Evolutionary conservation across 495 filamentous ascomycete species (phyloP), one percentile per base, ranked within the genome.

Genomic region (Viridothelium virens): DNA sequence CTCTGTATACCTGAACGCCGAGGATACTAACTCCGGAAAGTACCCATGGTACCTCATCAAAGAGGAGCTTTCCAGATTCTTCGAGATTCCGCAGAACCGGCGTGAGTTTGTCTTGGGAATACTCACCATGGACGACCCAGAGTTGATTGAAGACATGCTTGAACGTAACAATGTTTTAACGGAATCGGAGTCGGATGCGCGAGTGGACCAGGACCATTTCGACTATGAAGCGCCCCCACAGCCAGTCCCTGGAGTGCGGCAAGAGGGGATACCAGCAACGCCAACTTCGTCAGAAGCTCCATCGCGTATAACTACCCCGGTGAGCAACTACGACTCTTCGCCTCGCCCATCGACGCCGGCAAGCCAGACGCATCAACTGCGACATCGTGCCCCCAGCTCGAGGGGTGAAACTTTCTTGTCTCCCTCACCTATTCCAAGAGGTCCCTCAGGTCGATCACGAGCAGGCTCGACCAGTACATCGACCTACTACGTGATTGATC

Each of bases 81-180:
- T 61, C 33, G 48, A 61, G 33, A 61, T 66, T n/a, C 25, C 41
- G 16, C 4, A 50, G 16, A 18, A 11, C 16, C 5, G 34, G 14
- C 31, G 38, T 33, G 14, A 41, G 6, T 34, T 66, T 18, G 18
- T 48, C 2, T 12, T 66, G 16, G 31, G n/a, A 18, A 66, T 66
- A 4, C 50, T 66, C 6, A n/a, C 64, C 2, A 61, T 25, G 34
- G 46, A 66, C 18, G 34, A 61, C 33, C 18, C 12, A n/a, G 64
- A 38, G n/a, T 18, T 33, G 31, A 59, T 66, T 34, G 48, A 61
- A 31, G 64, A 66, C 38, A 61, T 37, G 16, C 64, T 66, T n/a
- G 64, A 66, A 41, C 18, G 34, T 4, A 56, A 50, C 12, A 34
- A 44, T 56, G 61, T 66, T 50, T 36, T 36, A 12, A 34, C 12